Evolutionary conservation across 2,329 filamentous ascomycete species (phyloP), one percentile per base, ranked within the genome.

Genomic region (Microsporum ferrugineum): DNA sequence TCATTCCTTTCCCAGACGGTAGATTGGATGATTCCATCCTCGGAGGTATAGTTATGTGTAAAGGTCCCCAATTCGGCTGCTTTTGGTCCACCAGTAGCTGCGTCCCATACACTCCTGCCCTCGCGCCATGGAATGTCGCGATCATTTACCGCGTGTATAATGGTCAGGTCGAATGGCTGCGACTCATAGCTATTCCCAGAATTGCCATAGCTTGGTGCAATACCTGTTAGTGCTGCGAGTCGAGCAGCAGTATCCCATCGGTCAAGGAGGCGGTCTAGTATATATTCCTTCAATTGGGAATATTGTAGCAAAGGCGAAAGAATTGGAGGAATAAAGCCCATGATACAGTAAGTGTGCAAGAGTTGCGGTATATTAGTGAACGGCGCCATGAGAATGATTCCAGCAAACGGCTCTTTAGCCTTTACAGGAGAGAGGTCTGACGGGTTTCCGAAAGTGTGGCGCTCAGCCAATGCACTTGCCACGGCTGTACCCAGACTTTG

Each of bases 401-500:
- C 88, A 0, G 89, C 90, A 68, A 95, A 95, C 33, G 88, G 84
- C 51, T 84, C 77, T 0, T 71, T 69, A 36, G 57, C 23, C 31
- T 23, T 59, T 47, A 27, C 27, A 73, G 64, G 33, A 71, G 68
- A 45, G 72, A 65, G 3, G 79, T 81, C 60, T 78, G 70, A 62
- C 27, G 49, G 49, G 33, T 53, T 53, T 53, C 49, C 49, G 58
- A 75, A 75, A n/a, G 83, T 81, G 67, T 88, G 91, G 60, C 84
- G 81, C 68, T 95, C 85, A 1, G 84, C 86, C 0, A 89, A 84
- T 1, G 84, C 91, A 53, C 85, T 82, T 4, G 87, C 84, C 1
- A 96, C 88, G 0, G 89, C 91, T 0, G 92, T 96, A 29, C 92
- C 92, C 0, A 97, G 81, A 68, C 88, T 94, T 68, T 96, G 91